Evolutionary conservation across 805 yeast species (phyloP).

Genomic region (Ogataea allantospora): DNA sequence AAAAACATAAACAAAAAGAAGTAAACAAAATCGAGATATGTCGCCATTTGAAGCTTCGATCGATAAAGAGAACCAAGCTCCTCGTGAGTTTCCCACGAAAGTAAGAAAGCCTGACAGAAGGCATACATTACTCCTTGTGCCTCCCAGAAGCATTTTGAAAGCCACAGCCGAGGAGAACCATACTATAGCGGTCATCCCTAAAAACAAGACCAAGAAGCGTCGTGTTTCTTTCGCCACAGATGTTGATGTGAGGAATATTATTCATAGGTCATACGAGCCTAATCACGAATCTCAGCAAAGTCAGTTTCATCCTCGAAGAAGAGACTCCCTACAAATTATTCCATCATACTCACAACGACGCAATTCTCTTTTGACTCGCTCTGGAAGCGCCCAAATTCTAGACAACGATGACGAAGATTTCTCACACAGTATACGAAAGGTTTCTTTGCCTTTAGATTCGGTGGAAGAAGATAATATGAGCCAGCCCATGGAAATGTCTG

Average conservation of each 20-base stretch:
- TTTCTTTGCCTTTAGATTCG: constrained; percentile 4
- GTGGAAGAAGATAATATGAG: constrained; percentile 27
- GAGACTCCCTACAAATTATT: constrained; percentile 32
- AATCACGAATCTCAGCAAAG: not conserved
- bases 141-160: constrained; percentile 41
- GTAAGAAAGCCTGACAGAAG: constrained; percentile 27
- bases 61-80: constrained; percentile 16
- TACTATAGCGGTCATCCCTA: constrained; percentile 39
- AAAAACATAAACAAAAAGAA: constrained; percentile 6
- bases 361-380: not conserved
- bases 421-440: constrained; percentile 16
- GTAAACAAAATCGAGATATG: constrained; percentile 5
- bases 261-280: constrained; percentile 38
- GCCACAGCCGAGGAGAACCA: constrained; percentile 31
- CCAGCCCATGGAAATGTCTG: constrained; percentile 30
- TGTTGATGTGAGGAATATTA: constrained; percentile 56
- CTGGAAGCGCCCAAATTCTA: not conserved
- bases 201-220: constrained; percentile 35
- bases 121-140: constrained; percentile 33
- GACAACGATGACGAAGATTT: constrained; percentile 15
- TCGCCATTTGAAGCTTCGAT: not conserved
- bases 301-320: constrained; percentile 26
- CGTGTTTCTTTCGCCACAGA: constrained; percentile 79
- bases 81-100: constrained; percentile 10
- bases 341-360: constrained; percentile 23